Base-by-base conservation (phyloP, 2,329 filamentous ascomycete species). In the Sporothrix curviconia region DNA sequence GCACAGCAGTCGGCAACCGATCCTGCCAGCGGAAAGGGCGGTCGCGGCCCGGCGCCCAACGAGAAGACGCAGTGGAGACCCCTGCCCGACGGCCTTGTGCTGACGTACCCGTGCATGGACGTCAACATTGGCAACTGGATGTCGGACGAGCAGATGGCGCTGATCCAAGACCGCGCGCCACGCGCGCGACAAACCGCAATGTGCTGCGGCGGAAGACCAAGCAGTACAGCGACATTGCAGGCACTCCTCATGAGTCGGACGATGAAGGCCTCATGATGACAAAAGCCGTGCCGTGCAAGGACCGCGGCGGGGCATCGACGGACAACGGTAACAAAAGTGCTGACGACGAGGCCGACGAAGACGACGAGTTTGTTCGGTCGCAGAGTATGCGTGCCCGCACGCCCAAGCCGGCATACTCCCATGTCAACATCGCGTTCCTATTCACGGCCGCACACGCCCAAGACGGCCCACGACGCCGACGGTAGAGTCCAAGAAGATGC, bases 101-200 rank as follows among this genome's bases (percentile, higher is more conserved):
- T 96, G 50, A 85, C 95, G 59, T 99, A 99, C 66, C 94, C 94
- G 0, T 86, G 87, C 0, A 75, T 99, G 59, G 94, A 97, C 66
- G 91, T 97, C 88, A 96, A 95, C 66, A 97, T 97, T 63, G 90
- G 90, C 37, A 96, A 92, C 70, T 99, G 94, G 94, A 97, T 99
- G 92, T 92, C 90, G 0, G 92, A 97, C 65, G 92, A 97, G 70
- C 92, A 99, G 69, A 95, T 97, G 90, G 84, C 90, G 0, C 75
- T 99, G 60, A 95, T 99, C 62, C 86, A 90, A 63, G 92, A 96
- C 62, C 84, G 90, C 11, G n/a, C n/a, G 82, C 84, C 58, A 85
- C 85, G 68, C 82, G 90, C 24, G 86, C 85, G 64, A 90, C 86
- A 1, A 96, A 96, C 67, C 80, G 81, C 58, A 81, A 83, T 25